Evolutionary conservation across 495 filamentous ascomycete species (phyloP), one percentile per base, ranked within the genome.

Genomic region (Penicillium alfredii): DNA sequence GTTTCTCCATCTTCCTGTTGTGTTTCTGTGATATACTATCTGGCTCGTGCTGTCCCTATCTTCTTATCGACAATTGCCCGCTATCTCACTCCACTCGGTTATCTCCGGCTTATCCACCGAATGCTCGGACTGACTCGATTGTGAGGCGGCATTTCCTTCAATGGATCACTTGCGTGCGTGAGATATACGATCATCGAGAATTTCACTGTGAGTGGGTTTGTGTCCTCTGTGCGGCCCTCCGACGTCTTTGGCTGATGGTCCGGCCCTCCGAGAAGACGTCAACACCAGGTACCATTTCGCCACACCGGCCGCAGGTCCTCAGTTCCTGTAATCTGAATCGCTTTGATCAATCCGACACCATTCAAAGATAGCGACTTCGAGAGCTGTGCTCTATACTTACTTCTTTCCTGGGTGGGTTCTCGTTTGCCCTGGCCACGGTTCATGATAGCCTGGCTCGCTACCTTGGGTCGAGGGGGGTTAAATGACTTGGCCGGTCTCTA

Each of bases 51-150:
- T 4, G 29, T 30, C 19, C 8, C 20, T 24, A 20, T 14, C 35
- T 10, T 33, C 53, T 53, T 51, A 51, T 53, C 51, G 38, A 35
- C 56, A 56, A 63, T 63, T 60, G 53, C 33, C 32, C 49, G 44
- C 44, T 38, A 47, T 49, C 49, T 32, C 38, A 35, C 30, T 32
- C 37, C 30, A 35, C 16, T 60, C 61, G 59, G 59, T 51, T 65
- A 61, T 61, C 57, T 63, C 55, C 53, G 57, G 57, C 47, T 49
- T 44, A 53, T 48, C 51, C 50, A 55, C 45, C 29, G 28, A 38
- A 24, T 24, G 12, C 26, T 35, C n/a, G n/a, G n/a, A n/a, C n/a
- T n/a, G n/a, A n/a, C n/a, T n/a, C n/a, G n/a, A n/a, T n/a, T n/a
- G n/a, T n/a, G n/a, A n/a, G n/a, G 35, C 14, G 30, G 33, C 38